These are phyloP conservation scores for Aspergillus clavatus DNA, from an alignment of 2,329 filamentous ascomycete genomes.

Conservation along the genomic window DNA sequence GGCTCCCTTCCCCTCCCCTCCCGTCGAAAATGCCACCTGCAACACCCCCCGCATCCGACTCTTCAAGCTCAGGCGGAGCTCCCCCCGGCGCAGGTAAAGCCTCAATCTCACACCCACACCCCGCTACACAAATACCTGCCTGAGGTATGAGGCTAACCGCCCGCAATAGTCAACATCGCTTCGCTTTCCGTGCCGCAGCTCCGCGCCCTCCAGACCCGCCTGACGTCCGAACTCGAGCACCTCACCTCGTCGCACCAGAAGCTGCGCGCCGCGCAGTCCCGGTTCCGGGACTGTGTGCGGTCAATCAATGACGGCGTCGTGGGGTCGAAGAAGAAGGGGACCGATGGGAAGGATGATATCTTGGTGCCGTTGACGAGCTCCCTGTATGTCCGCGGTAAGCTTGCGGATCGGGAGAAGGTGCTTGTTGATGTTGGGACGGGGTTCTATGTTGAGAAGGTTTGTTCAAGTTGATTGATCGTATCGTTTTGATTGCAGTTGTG, in stretches of 20 bases:
- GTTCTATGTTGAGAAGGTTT: constrained; percentile 88
- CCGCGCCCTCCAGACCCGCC: constrained; percentile 86
- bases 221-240: constrained; percentile 94
- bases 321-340: constrained; percentile 32
- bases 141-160: too few species aligned
- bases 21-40: constrained; percentile 21
- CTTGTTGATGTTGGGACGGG: constrained; percentile 92
- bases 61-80: constrained; percentile 21
- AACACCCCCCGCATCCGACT: constrained; percentile 25
- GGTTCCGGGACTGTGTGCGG: constrained; percentile 84
- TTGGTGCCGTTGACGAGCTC: constrained; percentile 94
- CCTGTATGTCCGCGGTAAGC: constrained; percentile 81
- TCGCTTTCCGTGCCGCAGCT: constrained; percentile 80
- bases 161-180: constrained; percentile 58
- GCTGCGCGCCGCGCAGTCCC: constrained; percentile 80
- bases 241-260: constrained; percentile 85
- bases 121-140: neutral
- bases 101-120: neutral
- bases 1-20: neutral
- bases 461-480: too few species aligned
- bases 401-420: constrained; percentile 70
- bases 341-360: constrained; percentile 48
- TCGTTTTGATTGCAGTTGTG: neutral
- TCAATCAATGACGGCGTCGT: constrained; percentile 62
- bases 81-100: constrained; percentile 25